Evolutionary conservation across 2,329 filamentous ascomycete genomes (phyloP).

Genomic region (Ophiostoma triangulosporum): DNA sequence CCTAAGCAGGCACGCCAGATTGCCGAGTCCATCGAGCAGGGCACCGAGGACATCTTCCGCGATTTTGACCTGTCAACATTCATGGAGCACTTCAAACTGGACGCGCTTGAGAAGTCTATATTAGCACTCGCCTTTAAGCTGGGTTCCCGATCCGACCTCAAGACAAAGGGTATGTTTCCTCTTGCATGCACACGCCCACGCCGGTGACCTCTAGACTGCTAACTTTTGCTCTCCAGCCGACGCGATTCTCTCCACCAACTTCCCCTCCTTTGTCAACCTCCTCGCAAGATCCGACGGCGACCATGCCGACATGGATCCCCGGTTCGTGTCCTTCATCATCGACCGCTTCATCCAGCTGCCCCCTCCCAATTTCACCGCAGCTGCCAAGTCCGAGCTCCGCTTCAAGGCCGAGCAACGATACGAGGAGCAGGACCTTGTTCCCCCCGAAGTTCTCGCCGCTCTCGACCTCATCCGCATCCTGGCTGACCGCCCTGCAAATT

Average conservation of each 20-base stretch:
- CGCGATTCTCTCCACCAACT: slow-evolving; percentile 73
- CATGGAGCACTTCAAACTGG: slow-evolving; percentile 89
- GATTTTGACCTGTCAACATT: slow-evolving; percentile 95
- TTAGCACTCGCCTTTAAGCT: slow-evolving; percentile 81
- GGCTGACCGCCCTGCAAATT: slow-evolving; percentile 41
- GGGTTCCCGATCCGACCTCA: slow-evolving; percentile 66
- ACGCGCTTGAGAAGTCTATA: slow-evolving; percentile 75
- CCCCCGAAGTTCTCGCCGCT: slow-evolving; percentile 55
- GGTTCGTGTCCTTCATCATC: slow-evolving; percentile 66
- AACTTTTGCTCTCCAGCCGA: slow-evolving; percentile 47
- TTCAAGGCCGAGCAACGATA: slow-evolving; percentile 58
- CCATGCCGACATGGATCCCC: slow-evolving; percentile 51
- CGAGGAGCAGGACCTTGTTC: slow-evolving; percentile 48
- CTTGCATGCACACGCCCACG: background rate
- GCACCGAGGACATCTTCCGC: slow-evolving; percentile 83
- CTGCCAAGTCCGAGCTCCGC: slow-evolving; percentile 55
- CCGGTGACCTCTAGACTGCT: background rate
- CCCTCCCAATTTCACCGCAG: slow-evolving; percentile 70
- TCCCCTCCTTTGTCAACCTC: slow-evolving; percentile 62
- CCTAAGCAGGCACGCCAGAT: slow-evolving; percentile 77
- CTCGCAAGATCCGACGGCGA: slow-evolving; percentile 52
- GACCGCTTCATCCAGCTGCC: slow-evolving; percentile 80
- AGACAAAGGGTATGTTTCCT: slow-evolving; percentile 62
- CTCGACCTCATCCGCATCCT: slow-evolving; percentile 56
- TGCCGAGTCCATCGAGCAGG: slow-evolving; percentile 81